Base-by-base conservation (phyloP, 2,329 filamentous ascomycete species). In the Alternaria sp. region DNA sequence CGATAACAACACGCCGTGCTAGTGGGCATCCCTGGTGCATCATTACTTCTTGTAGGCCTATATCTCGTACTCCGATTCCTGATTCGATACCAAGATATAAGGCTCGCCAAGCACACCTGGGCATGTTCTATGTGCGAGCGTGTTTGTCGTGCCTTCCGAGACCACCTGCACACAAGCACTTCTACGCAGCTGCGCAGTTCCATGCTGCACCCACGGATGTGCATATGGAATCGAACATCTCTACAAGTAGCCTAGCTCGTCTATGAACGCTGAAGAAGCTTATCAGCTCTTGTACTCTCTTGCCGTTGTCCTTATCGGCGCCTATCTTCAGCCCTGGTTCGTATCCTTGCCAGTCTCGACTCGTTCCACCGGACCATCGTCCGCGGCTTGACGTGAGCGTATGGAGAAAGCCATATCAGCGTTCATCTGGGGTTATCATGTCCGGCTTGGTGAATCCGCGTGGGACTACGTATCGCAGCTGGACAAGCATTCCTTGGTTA, bases 1-100 rank as follows among this genome's bases (percentile, higher is more conserved):
- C 56, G 68, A 72, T 71, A 71, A 71, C 65, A 25, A 54, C 56
- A 44, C 33, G 55, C 44, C 50, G 14, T 60, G 54, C 65, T 23
- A 69, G 58, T 72, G 63, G 68, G 59, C 54, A 46, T 49, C 20
- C 25, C 41, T 33, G 28, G 6, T 20, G 26, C 37, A 65, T 54
- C 44, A 58, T 43, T 30, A 58, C 20, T 58, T 23, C 37, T 41
- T 18, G 37, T 41, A 41, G 37, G 37, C 25, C 25, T 57, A 25
- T 45, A 56, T 56, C 45, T 45, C 54, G 11, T 11, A 21, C 30
- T 44, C 25, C 45, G 8, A 23, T 28, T 55, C 43, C 18, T 43
- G 28, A 45, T n/a, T 47, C 30, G 37, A 41, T 26, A 33, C n/a
- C 12, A 23, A 18, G 15, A 37, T 15, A 25, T 44, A 20, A 51